Conservation (phyloP, 2,329 filamentous ascomycete genomes). For the Sporothrix luriei region DNA sequence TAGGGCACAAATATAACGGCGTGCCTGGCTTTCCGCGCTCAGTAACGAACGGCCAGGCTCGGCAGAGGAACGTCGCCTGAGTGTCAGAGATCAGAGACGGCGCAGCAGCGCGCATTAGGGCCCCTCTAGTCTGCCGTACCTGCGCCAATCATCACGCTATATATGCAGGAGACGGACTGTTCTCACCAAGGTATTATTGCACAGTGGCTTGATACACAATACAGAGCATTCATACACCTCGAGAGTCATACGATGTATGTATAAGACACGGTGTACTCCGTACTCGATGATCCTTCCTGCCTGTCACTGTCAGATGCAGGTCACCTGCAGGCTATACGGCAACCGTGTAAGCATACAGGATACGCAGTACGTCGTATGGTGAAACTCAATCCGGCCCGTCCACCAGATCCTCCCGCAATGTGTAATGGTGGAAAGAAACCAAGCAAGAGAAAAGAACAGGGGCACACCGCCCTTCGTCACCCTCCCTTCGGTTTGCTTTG, state of each 20-base stretch:
- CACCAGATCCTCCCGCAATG: not conserved
- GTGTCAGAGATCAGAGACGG: not conserved
- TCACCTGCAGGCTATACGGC: no score
- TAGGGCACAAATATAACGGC: not conserved
- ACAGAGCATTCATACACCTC: no score
- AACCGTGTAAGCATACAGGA: no score
- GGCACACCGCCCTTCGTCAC: not conserved
- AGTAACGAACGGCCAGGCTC: not conserved
- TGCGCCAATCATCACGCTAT: slow-evolving; percentile 1
- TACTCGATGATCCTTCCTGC: no score
- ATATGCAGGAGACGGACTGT: not conserved
- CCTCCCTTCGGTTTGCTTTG: slow-evolving; percentile 1
- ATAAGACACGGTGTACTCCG: no score
- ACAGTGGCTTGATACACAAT: no score
- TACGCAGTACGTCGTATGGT: not conserved
- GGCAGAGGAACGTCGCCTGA: not conserved
- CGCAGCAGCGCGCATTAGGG: not conserved
- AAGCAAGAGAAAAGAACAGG: not conserved
- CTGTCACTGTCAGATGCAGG: no score
- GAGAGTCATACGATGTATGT: no score
- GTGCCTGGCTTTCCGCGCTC: slow-evolving; percentile 3
- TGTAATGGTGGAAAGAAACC: not conserved
- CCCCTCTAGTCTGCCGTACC: not conserved
- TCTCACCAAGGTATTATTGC: no score
- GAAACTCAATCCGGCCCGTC: not conserved